Evolutionary conservation across 169 alveolate genomes (phyloP).

Genomic region (Blepharisma undulans): DNA sequence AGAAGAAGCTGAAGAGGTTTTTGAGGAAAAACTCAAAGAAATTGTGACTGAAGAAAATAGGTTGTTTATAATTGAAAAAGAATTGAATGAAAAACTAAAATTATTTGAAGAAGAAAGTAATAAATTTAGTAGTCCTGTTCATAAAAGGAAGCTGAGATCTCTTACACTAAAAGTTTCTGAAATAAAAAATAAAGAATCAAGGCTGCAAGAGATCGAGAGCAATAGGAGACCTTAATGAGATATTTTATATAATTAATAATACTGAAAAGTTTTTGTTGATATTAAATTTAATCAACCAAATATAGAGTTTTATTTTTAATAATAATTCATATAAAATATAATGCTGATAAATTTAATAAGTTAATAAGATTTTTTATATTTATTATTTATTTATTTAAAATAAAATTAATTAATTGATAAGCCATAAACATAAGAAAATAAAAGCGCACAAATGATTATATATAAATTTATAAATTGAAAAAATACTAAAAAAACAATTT

Average conservation of each 20-base stretch:
- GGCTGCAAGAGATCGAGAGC: background rate
- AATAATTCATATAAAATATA: too few species aligned
- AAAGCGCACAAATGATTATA: too few species aligned
- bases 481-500: too few species aligned
- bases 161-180: background rate
- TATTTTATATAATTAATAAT: too few species aligned
- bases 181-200: background rate
- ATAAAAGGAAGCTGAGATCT: background rate
- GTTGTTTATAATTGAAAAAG: background rate
- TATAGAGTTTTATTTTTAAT: background rate
- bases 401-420: too few species aligned
- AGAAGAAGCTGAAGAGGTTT: background rate
- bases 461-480: too few species aligned
- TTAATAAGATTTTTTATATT: too few species aligned
- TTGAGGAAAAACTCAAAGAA: background rate
- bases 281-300: too few species aligned
- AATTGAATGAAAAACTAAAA: background rate
- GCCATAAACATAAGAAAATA: too few species aligned
- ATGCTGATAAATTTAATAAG: background rate
- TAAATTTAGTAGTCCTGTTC: background rate
- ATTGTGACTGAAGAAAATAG: background rate
- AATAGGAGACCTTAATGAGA: background rate
- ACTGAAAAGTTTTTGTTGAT: background rate
- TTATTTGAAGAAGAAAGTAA: background rate
- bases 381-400: too few species aligned